A percentile compares a stretch with the other conserved stretches of the same genome.
phyloP scores from a whole-genome alignment of 108 stramenopile genomes.

The Discostella pseudostelligera region DNA sequence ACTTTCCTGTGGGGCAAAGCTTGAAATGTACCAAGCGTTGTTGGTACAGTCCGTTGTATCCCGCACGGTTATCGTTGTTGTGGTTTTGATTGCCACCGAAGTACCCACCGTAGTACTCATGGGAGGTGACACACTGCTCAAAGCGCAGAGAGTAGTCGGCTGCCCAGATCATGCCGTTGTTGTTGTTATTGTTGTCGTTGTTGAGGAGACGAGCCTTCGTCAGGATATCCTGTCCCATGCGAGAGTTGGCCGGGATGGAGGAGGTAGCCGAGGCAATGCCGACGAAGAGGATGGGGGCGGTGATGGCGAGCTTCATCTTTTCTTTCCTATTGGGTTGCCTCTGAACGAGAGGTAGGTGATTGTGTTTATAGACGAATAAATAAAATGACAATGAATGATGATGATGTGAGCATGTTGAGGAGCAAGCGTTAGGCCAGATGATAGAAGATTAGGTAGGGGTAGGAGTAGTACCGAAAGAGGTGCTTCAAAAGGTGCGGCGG shows the following conservation, averaged over 20 bases:
- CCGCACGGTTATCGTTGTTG: conserved; percentile 31
- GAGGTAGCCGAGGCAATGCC: conserved; percentile 15
- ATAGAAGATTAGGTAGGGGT: too few relatives aligned
- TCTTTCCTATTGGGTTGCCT: too few relatives aligned
- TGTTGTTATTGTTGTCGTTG: conserved; percentile 28
- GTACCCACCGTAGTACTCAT: conserved; percentile 32
- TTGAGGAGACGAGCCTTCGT: conserved; percentile 45
- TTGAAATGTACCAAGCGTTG: conserved; percentile 49
- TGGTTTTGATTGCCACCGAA: conserved; percentile 24
- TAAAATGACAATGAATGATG: too few relatives aligned
- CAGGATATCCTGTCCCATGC: conserved; percentile 25
- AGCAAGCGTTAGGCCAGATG: too few relatives aligned
- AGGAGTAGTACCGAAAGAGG: too few relatives aligned
- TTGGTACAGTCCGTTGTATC: conserved; percentile 29
- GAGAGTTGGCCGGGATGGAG: conserved; percentile 27
- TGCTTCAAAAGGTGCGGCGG: too few relatives aligned
- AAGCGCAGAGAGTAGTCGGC: conserved; percentile 26
- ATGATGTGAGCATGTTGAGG: too few relatives aligned
- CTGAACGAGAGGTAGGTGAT: too few relatives aligned
- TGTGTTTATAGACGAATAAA: too few relatives aligned
- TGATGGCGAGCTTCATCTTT: conserved; percentile 23
- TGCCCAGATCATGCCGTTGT: conserved; percentile 20
- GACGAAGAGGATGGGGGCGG: conserved; percentile 18
- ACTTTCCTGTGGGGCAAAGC: conserved; percentile 36
- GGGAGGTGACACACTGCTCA: conserved; percentile 29